Evolutionary conservation across 1,139 yeast species (phyloP).

Genomic region (Pichia sorboxylosa): DNA sequence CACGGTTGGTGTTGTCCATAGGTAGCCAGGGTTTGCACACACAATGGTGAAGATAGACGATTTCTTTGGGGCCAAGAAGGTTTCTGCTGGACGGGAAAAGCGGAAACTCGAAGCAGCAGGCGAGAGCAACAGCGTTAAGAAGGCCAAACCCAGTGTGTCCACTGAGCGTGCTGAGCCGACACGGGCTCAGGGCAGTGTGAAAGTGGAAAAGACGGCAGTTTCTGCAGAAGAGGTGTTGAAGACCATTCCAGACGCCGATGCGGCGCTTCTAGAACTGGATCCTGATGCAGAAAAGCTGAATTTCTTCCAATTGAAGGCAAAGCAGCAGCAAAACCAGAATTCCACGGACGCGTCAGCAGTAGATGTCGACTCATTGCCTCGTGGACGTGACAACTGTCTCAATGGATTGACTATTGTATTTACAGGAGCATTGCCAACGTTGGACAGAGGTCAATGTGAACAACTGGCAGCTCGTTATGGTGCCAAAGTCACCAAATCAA

Average conservation of each 20-base stretch:
- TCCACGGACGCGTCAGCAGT: conserved; percentile 4
- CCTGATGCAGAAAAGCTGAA: conserved; percentile 38
- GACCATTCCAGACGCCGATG: conserved; percentile 54
- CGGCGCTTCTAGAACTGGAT: conserved; percentile 36
- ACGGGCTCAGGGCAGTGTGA: too few species aligned
- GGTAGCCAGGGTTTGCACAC: too few species aligned
- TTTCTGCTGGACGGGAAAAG: too few species aligned
- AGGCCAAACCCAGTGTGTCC: too few species aligned
- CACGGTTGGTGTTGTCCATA: too few species aligned
- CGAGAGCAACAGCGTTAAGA: too few species aligned
- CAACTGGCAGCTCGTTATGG: conserved; percentile 75
- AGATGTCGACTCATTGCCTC: conserved; percentile 34
- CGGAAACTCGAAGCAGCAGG: too few species aligned
- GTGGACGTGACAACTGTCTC: conserved; percentile 72
- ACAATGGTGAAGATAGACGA: too few species aligned
- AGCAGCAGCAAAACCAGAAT: conserved; percentile 16
- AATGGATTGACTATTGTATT: conserved; percentile 85
- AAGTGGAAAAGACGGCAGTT: too few species aligned
- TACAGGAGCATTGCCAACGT: conserved; percentile 76
- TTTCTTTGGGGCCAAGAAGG: too few species aligned
- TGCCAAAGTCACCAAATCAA: conserved; percentile 84
- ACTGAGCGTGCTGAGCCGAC: too few species aligned
- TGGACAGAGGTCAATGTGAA: conserved; percentile 70
- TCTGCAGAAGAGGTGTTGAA: conserved; percentile 46
- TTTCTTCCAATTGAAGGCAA: conserved; percentile 39